Conservation (phyloP, 1,284 basidiomycete species). For the Ustilago vetiveriae region DNA sequence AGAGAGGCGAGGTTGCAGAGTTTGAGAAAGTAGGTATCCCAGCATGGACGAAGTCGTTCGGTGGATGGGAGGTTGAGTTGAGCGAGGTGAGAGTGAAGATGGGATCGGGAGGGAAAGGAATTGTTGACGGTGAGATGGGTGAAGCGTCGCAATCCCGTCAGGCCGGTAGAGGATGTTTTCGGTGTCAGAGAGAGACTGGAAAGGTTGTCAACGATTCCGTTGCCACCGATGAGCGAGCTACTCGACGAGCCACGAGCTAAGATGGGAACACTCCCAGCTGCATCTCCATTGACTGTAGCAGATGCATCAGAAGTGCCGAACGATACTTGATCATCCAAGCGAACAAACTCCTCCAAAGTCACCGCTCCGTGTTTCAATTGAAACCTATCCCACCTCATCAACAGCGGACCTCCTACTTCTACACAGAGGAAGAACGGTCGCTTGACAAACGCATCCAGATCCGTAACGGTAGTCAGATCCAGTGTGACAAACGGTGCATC, state of each 20-base stretch:
- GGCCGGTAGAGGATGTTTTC: slow-evolving; percentile 15
- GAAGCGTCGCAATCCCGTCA: slow-evolving; percentile 27
- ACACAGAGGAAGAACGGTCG: slow-evolving; percentile 91
- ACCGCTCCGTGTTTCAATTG: slow-evolving; percentile 6
- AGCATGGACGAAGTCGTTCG: slow-evolving; percentile 75
- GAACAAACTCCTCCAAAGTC: slow-evolving; percentile 59
- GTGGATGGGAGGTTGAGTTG: slow-evolving; percentile 78
- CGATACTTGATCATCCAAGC: slow-evolving; percentile 48
- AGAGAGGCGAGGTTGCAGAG: slow-evolving; percentile 63
- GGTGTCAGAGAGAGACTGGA: slow-evolving; percentile 4
- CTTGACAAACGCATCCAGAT: slow-evolving; percentile 79
- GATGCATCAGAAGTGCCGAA: neutral
- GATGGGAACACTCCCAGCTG: slow-evolving; percentile 3
- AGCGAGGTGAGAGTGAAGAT: slow-evolving; percentile 76
- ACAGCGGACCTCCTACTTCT: slow-evolving; percentile 83
- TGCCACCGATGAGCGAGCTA: slow-evolving; percentile 16
- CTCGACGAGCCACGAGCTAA: slow-evolving; percentile 21
- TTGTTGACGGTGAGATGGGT: slow-evolving; percentile 79
- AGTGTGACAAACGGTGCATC: slow-evolving; percentile 80
- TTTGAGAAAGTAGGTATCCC: slow-evolving; percentile 66
- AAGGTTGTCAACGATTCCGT: slow-evolving; percentile 23
- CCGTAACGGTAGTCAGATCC: slow-evolving; percentile 73
- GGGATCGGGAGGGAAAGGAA: slow-evolving; percentile 72
- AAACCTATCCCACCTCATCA: slow-evolving; percentile 65
- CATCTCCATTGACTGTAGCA: neutral